Conservation (phyloP, 164 flowering plant species). For the Aristolochia fimbriata region DNA sequence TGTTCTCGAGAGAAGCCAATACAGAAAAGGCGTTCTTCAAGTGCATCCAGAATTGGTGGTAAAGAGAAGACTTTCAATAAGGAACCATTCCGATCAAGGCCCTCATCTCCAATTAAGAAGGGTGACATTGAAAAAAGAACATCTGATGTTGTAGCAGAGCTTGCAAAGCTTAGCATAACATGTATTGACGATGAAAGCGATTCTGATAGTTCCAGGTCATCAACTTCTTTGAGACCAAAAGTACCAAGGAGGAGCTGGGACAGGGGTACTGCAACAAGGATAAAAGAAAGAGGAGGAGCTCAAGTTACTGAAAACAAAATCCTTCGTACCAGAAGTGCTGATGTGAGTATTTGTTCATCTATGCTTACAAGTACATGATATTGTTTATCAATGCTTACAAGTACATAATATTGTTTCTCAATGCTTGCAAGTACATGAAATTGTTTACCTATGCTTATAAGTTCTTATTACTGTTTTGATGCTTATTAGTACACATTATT, state of each 20-base stretch:
- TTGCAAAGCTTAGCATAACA: slow-evolving; percentile 12
- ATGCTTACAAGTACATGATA: background rate
- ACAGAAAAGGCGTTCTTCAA: slow-evolving; percentile 18
- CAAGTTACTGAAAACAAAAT: slow-evolving; percentile 16
- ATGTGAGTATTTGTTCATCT: slow-evolving; percentile 23
- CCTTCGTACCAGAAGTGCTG: slow-evolving; percentile 20
- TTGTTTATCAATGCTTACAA: too few species aligned
- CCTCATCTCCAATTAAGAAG: slow-evolving; percentile 7
- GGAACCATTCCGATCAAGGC: slow-evolving; percentile 5
- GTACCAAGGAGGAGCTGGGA: slow-evolving; percentile 39
- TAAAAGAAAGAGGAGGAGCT: slow-evolving; percentile 19
- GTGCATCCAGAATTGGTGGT: slow-evolving; percentile 24
- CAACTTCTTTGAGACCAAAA: slow-evolving; percentile 10
- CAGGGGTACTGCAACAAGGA: slow-evolving; percentile 11
- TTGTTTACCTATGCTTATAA: too few species aligned
- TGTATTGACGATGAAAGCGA: slow-evolving; percentile 29
- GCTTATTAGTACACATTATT: too few species aligned
- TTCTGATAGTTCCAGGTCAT: slow-evolving; percentile 27
- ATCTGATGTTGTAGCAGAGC: slow-evolving; percentile 10
- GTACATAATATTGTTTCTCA: too few species aligned
- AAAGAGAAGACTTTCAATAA: slow-evolving; percentile 3
- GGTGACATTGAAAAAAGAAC: slow-evolving; percentile 8
- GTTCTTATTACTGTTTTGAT: too few species aligned
- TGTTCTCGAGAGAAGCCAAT: slow-evolving; percentile 6
- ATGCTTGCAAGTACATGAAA: too few species aligned